Evolutionary conservation across 164 flowering plant genomes (phyloP), one percentile per base, ranked within the genome.

Genomic region (Vitis amurensis): DNA sequence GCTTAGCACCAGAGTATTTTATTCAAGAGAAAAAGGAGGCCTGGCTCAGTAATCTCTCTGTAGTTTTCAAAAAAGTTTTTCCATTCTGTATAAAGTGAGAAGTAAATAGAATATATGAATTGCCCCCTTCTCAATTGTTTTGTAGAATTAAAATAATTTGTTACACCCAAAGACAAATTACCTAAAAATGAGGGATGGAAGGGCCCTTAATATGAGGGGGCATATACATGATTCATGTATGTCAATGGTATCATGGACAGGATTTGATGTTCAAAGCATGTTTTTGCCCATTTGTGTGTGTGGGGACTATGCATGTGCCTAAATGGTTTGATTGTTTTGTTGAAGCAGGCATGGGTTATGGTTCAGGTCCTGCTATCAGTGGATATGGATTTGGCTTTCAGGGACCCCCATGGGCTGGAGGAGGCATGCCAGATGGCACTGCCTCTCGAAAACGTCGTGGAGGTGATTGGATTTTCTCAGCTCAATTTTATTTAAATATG

Each of bases 401-500:
- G 50, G 82, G 81, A 44, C 70, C 82, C 65, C 76, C 77, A 48
- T 83, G 78, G 79, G 62, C 79, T 61, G 80, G 67, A 55, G 79
- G 73, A 69, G 75, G 66, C 53, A 23, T 73, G 60, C 71, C 84
- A 65, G 82, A 83, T 72, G 78, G 74, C 65, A 75, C 67, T 70
- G 76, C 82, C 61, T 83, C 84, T 50, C 73, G 84, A 44, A 83
- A 83, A 66, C 86, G 86, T 50, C 86, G 86, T 66, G 86, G 84
- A 74, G 86, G 86, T 83, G 61, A 68, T 66, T 71, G 59, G 65
- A 55, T 67, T 59, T 16, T 51, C 9, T 49, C 12, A 9, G 59
- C 7, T 52, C 30, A 37, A 37, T 3, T 37, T 37, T 37, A 6
- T 37, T 37, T 37, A 37, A 37, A 37, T 37, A 37, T 64, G 37